Evolutionary conservation across 1,284 basidiomycete genomes (phyloP), one percentile per base, ranked within the genome.

Genomic region (Malassezia psittaci): DNA sequence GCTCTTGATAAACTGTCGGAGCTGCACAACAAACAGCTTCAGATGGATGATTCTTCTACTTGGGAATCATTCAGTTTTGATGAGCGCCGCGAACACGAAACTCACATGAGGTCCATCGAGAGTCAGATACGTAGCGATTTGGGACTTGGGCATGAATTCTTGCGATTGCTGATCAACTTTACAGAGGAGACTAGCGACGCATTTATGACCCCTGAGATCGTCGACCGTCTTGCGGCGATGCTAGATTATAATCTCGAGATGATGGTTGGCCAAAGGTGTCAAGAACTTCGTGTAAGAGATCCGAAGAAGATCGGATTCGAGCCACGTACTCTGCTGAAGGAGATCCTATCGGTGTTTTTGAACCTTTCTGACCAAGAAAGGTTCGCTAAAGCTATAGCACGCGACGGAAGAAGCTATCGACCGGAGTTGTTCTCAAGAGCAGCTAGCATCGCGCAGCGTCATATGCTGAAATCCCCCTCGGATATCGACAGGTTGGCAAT

Each of bases 171-270:
- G 62, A 89, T 88, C 72, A 82, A 88, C 52, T 93, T 98, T 76
- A 94, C 93, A 0, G 86, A 83, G 0, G 88, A 94, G 72, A 88
- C 89, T 0, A 88, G 86, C 69, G 83, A 81, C 39, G 90, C 93
- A 0, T 99, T 98, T 77, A 87, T 96, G 82, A 87, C 88, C 76
- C 86, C 88, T 2, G 94, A 99, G 77, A 96, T 99, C 53, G 89
- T 98, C 32, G 87, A 93, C 70, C 83, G 88, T 38, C 81, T 99
- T 15, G 93, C 94, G 3, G 91, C 91, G 0, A 96, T 96, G 88
- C 78, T 99, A 65, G 87, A 96, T 75, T 93, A 93, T 78, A 96
- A 96, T 69, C 79, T 99, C 21, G 84, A 87, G 49, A 84, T 85
- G 6, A 83, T 99, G 29, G 88, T 86, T 24, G 94, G 94, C 0